Base-by-base conservation (phyloP, 768 basidiomycete genomes). In the Russula vinacea region DNA sequence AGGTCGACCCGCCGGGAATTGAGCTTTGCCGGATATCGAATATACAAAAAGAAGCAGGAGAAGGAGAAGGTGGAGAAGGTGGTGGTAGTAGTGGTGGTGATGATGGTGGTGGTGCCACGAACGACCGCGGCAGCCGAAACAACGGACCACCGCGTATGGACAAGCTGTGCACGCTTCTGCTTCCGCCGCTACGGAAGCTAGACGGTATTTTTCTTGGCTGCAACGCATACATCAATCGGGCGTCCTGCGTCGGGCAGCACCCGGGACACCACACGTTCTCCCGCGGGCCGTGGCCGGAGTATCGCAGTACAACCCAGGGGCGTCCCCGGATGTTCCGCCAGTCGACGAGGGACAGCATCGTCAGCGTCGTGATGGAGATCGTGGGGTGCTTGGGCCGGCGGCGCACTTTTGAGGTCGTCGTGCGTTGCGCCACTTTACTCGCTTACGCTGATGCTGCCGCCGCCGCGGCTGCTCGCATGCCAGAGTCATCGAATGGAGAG, bases 331-430 rank as follows among this genome's bases (percentile, higher is more conserved):
- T 33, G 32, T 50, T 40, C 50, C 59, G 37, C 39, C 56, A 45
- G 9, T 47, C 54, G 37, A 17, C 45, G 19, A 1, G 22, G 47
- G 47, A 61, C 11, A 54, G 60, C 33, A 44, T 54, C 17, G 10
- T 59, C 14, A 54, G 52, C n/a, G 32, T 47, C 29, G 9, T 61
- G 42, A 61, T 61, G 22, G 42, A 40, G 52, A 37, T 55, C 44
- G 14, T 3, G 9, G 53, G 37, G 5, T 10, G 10, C 22, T 3
- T 1, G 22, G 8, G 17, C 3, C 5, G 7, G 5, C 2, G 4
- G 29, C 52, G 33, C 52, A 37, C 26, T n/a, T 35, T 42, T 33
- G 52, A 61, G 16, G 3, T 55, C 22, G 51, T 45, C 22, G 44
- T 54, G 33, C 60, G 53, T 10, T 47, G 13, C 17, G 24, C 35